A percentile compares a stretch with the other conserved stretches of the same genome.
Evolutionary conservation across 2,329 filamentous ascomycete genomes (phyloP).

Genomic region (Botrytis pseudocinerea): DNA sequence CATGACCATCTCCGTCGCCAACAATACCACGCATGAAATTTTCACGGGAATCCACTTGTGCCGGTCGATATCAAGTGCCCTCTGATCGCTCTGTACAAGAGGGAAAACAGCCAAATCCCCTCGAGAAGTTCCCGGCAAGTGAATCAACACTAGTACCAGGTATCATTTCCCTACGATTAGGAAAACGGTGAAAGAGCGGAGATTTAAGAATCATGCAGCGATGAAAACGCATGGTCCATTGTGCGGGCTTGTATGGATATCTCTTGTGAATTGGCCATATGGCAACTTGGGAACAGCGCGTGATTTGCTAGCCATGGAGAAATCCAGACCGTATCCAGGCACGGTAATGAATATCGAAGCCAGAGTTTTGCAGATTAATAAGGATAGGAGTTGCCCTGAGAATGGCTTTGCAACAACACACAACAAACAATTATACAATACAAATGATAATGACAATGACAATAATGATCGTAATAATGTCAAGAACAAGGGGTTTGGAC

Average conservation of each 20-base stretch:
- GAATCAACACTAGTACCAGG: neutral
- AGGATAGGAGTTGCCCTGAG: neutral
- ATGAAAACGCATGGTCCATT: conserved; percentile 5
- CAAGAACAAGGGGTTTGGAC: neutral
- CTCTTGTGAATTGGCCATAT: neutral
- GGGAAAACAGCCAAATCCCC: neutral
- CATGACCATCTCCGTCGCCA: too few relatives aligned
- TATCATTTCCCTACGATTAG: neutral
- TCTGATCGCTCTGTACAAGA: neutral
- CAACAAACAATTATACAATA: neutral
- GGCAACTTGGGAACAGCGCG: neutral
- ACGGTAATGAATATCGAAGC: neutral
- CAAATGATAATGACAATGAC: neutral
- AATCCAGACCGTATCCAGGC: neutral
- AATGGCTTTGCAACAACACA: neutral
- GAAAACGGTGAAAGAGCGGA: conserved; percentile 18
- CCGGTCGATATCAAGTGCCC: neutral
- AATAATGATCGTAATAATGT: neutral
- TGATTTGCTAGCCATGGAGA: neutral
- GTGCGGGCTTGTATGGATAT: neutral
- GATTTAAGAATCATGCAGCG: conserved; percentile 12
- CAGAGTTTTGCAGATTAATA: neutral
- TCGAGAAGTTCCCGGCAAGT: neutral
- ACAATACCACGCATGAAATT: neutral
- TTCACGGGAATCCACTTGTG: neutral